phyloP scores from a whole-genome alignment of 2,329 filamentous ascomycete species.

The Dryadomyces sulphureus region DNA sequence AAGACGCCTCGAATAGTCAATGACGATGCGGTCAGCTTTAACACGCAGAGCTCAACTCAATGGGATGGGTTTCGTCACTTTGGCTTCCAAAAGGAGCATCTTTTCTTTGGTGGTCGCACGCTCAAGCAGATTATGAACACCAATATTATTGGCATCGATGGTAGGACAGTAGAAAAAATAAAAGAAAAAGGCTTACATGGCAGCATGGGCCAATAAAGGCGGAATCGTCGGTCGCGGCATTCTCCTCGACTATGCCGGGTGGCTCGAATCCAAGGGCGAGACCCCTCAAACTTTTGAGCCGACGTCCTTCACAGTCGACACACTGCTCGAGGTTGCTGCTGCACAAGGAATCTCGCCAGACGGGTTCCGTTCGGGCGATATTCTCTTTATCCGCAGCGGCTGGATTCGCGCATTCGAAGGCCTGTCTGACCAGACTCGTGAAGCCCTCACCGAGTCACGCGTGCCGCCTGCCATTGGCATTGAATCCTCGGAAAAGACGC shows the following conservation, averaged over 20 bases:
- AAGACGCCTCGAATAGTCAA: conserved; percentile 4
- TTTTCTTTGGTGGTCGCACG: not conserved
- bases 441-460: conserved; percentile 14
- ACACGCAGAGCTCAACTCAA: conserved; percentile 29
- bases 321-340: conserved; percentile 27
- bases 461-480: conserved; percentile 23
- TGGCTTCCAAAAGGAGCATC: conserved; percentile 11
- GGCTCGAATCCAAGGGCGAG: conserved; percentile 20
- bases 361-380: conserved; percentile 32
- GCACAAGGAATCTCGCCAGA: conserved; percentile 20
- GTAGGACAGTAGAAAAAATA: too few relatives aligned
- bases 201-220: conserved; percentile 24
- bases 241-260: conserved; percentile 35
- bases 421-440: not conserved
- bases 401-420: conserved; percentile 27
- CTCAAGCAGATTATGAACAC: conserved; percentile 22
- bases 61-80: conserved; percentile 31
- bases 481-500: conserved; percentile 29
- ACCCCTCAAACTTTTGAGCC: conserved; percentile 22
- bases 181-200: too few relatives aligned
- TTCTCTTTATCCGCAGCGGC: conserved; percentile 40
- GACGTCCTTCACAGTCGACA: conserved; percentile 25
- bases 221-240: conserved; percentile 35
- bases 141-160: conserved; percentile 15
- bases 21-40: conserved; percentile 26